These are phyloP conservation scores for Eucalyptus microcorys DNA, from an alignment of 345 rosid genomes.

Conservation along the genomic window DNA sequence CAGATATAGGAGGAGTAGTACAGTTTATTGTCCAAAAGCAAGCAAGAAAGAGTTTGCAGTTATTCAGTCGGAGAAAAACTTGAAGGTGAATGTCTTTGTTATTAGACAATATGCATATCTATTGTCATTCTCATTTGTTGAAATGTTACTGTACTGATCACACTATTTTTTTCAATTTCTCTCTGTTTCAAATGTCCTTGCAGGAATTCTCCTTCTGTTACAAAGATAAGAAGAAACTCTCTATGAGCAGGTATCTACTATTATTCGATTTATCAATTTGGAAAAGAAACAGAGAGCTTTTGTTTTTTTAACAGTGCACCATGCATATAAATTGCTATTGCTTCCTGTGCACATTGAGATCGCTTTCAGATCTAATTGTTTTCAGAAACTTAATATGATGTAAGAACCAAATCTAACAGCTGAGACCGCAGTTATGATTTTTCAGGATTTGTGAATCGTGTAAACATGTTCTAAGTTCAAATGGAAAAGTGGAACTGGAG, in stretches of 20 bases:
- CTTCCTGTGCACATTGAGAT: not conserved
- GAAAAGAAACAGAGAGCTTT: not conserved
- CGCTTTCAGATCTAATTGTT: not conserved
- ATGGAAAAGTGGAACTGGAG: not conserved
- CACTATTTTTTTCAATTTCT: not conserved
- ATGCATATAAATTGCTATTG: not conserved
- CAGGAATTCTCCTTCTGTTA: not conserved
- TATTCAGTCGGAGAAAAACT: not conserved
- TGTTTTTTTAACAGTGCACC: not conserved
- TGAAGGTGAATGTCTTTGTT: not conserved
- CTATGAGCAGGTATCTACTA: not conserved
- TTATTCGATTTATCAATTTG: not conserved
- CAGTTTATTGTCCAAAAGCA: not conserved
- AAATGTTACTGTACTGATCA: not conserved
- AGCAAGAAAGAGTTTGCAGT: not conserved
- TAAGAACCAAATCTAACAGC: not conserved
- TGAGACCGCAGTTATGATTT: not conserved
- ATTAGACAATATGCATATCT: not conserved
- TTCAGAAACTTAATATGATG: not conserved
- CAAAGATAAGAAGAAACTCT: not conserved
- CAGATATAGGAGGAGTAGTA: not conserved
- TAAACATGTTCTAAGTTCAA: too few species aligned
- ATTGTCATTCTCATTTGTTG: not conserved
- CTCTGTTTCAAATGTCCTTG: not conserved
- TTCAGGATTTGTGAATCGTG: not conserved